phyloP scores from a whole-genome alignment of 2,329 filamentous ascomycete species.

The Chalaropsis thielavioides region DNA sequence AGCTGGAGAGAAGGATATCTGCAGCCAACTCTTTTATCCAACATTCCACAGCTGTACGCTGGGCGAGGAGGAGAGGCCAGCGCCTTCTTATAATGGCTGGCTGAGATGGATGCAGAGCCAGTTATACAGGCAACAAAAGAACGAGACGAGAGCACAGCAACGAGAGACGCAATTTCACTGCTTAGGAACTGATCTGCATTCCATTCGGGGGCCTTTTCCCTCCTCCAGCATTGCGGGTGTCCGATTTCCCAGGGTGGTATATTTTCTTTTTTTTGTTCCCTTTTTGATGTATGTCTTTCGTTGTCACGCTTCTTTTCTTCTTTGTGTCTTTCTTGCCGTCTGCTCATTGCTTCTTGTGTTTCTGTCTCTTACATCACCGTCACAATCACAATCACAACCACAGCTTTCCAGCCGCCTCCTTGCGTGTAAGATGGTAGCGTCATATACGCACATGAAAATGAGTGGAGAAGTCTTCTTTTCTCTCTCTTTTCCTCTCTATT shows the following conservation, averaged over 20 bases:
- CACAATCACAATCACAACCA: not conserved
- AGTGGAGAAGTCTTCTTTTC: no score
- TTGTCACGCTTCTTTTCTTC: not conserved
- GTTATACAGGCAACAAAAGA: not conserved
- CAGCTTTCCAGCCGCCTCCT: not conserved
- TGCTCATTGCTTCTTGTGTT: not conserved
- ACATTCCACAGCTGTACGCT: not conserved
- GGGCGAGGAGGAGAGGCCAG: not conserved
- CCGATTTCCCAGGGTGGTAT: not conserved
- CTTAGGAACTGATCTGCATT: conserved; percentile 4
- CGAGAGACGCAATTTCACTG: conserved; percentile 3
- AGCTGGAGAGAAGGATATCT: not conserved
- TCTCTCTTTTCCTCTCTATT: no score
- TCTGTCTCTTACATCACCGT: conserved; percentile 1
- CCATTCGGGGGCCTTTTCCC: not conserved
- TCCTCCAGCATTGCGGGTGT: conserved; percentile 4
- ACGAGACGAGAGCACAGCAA: not conserved
- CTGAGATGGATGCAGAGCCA: not conserved
- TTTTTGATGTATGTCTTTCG: not conserved
- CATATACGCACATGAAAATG: no score
- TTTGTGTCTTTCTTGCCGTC: not conserved
- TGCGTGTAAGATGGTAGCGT: not conserved
- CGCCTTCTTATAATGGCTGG: not conserved
- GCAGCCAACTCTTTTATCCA: not conserved
- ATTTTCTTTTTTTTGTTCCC: not conserved